phyloP scores from a whole-genome alignment of 768 basidiomycete genomes.

The Russula compacta region DNA sequence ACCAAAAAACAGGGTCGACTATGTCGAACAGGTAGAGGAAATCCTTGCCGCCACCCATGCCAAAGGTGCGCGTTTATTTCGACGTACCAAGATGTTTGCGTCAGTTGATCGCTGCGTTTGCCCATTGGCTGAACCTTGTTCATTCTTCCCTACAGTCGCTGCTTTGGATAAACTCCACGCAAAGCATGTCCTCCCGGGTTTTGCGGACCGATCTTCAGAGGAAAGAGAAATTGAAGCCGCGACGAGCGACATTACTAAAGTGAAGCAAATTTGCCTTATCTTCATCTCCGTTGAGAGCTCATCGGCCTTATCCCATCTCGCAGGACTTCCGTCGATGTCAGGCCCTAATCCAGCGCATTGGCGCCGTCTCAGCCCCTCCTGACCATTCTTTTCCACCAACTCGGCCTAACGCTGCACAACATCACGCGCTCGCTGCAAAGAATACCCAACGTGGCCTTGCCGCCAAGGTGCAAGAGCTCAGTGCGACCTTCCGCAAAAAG shows the following conservation, averaged over 20 bases:
- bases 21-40: constrained; percentile 81
- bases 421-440: constrained; percentile 63
- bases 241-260: constrained; percentile 83
- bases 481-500: constrained; percentile 90
- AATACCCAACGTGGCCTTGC: constrained; percentile 95
- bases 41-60: constrained; percentile 56
- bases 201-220: constrained; percentile 88
- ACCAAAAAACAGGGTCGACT: constrained; percentile 63
- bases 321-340: constrained; percentile 37
- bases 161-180: constrained; percentile 91
- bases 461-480: constrained; percentile 91
- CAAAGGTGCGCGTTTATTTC: constrained; percentile 57
- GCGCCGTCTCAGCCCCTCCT: constrained; percentile 30
- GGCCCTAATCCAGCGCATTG: constrained; percentile 68
- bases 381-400: constrained; percentile 59
- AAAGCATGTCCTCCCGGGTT: constrained; percentile 92
- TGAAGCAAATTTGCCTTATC: constrained; percentile 28
- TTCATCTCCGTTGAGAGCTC: constrained; percentile 8
- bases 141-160: constrained; percentile 46
- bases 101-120: constrained; percentile 16
- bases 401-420: constrained; percentile 34
- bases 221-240: constrained; percentile 87
- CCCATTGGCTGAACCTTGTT: constrained; percentile 18
- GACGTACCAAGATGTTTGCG: constrained; percentile 9
- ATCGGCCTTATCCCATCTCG: constrained; percentile 7